Evolutionary conservation across 1,284 basidiomycete species (phyloP).

Genomic region (Leccinum solheimii): DNA sequence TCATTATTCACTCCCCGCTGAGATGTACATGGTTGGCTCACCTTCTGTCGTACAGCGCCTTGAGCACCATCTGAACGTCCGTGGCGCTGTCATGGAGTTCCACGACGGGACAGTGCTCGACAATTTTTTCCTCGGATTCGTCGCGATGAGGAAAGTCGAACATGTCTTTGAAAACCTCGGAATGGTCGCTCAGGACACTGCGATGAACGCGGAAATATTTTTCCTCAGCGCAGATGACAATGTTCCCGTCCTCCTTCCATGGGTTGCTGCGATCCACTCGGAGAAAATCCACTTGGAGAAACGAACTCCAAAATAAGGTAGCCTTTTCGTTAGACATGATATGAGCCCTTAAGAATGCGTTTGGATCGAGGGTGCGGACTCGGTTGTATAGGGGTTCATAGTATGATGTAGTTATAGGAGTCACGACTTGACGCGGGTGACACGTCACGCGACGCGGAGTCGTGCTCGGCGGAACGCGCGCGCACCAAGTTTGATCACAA

Average conservation of each 20-base stretch:
- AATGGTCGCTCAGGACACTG: slow-evolving; percentile 10
- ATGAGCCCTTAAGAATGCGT: background rate
- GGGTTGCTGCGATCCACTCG: background rate
- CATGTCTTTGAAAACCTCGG: slow-evolving; percentile 14
- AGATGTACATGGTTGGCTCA: background rate
- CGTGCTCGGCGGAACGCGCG: background rate
- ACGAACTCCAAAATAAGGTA: too few species aligned
- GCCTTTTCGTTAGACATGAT: background rate
- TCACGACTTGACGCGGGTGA: slow-evolving; percentile 16
- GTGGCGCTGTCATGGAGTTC: slow-evolving; percentile 8
- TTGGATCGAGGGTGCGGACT: background rate
- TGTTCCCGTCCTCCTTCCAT: slow-evolving; percentile 15
- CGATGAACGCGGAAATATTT: slow-evolving; percentile 18
- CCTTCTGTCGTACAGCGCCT: slow-evolving; percentile 18
- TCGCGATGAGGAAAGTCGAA: background rate
- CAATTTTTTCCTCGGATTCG: background rate
- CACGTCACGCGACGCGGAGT: slow-evolving; percentile 31
- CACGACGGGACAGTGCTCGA: slow-evolving; percentile 14
- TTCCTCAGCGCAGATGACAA: slow-evolving; percentile 7
- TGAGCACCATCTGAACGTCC: slow-evolving; percentile 14
- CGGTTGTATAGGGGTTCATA: background rate
- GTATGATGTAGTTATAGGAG: too few species aligned
- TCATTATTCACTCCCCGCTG: background rate
- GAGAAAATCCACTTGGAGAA: background rate
- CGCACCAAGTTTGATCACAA: background rate